Percentiles rank a stretch among this genome's conserved stretches.
Evolutionary conservation across 108 stramenopile species (phyloP).

Genomic region (Discostella stelligeroides): DNA sequence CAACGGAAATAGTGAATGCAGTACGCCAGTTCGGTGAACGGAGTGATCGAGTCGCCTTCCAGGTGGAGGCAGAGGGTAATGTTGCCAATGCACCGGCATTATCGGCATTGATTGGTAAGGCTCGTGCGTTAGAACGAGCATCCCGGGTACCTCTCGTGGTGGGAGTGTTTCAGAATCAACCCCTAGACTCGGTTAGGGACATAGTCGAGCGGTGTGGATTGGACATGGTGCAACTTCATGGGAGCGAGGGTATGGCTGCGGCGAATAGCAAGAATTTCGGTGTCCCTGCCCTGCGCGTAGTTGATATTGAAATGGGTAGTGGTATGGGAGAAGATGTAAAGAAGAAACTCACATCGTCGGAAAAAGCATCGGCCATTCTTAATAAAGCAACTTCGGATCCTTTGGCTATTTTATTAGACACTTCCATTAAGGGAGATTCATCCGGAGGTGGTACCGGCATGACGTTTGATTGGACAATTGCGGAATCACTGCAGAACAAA

Average conservation of each 20-base stretch:
- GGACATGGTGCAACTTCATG: constrained; percentile 97
- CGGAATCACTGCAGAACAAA: constrained; percentile 75
- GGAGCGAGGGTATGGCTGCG: constrained; percentile 89
- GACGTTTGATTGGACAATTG: constrained; percentile 94
- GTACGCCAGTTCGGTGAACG: constrained; percentile 93
- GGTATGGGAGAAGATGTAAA: constrained; percentile 29
- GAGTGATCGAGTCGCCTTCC: constrained; percentile 41
- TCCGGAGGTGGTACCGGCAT: constrained; percentile 91
- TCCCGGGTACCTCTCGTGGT: constrained; percentile 84
- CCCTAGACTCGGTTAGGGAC: constrained; percentile 70
- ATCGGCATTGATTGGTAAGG: constrained; percentile 53
- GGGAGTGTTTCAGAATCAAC: constrained; percentile 97
- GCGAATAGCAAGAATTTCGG: constrained; percentile 65
- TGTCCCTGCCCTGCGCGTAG: constrained; percentile 91
- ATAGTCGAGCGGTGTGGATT: constrained; percentile 86
- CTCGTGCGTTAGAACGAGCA: constrained; percentile 60
- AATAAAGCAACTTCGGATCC: constrained; percentile 71
- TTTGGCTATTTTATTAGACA: constrained; percentile 91
- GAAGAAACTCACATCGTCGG: constrained; percentile 26
- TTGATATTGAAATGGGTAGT: constrained; percentile 86
- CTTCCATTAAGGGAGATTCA: constrained; percentile 84
- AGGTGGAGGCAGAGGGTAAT: constrained; percentile 2
- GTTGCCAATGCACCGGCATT: constrained; percentile 35
- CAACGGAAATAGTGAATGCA: constrained; percentile 71
- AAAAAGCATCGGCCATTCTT: constrained; percentile 67